Conservation (phyloP, 371 early-diverging fungal genomes). For the Basidiobolus meristosporus region DNA sequence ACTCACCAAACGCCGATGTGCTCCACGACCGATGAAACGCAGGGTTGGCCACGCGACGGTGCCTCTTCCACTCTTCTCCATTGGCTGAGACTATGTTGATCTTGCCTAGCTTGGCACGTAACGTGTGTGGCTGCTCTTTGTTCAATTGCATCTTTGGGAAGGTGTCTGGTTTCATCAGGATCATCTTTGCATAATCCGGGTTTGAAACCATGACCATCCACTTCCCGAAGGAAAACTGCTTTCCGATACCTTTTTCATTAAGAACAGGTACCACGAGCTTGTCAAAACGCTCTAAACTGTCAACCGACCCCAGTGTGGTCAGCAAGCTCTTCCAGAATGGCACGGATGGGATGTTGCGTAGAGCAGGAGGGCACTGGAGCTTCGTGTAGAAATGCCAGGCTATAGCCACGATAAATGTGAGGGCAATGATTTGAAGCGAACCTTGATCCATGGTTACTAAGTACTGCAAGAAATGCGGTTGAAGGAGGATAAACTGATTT, state of each 20-base stretch:
- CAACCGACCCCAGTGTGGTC: no score
- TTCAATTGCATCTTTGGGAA: not conserved
- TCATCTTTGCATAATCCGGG: not conserved
- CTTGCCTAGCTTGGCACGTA: constrained; percentile 1
- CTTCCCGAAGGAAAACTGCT: not conserved
- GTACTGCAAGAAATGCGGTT: no score
- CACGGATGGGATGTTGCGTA: no score
- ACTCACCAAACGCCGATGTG: not conserved
- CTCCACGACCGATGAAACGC: not conserved
- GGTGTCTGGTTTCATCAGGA: not conserved
- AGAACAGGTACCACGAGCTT: not conserved
- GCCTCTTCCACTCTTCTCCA: constrained; percentile 1
- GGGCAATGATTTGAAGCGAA: no score
- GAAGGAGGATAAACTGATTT: no score
- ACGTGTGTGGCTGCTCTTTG: no score
- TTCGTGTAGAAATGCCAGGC: no score
- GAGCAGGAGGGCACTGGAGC: no score
- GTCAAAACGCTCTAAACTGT: not conserved
- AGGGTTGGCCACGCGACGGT: constrained; percentile 1
- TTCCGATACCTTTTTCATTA: not conserved
- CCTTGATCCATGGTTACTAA: no score
- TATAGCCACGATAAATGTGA: no score
- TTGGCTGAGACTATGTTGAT: not conserved
- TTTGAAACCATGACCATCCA: not conserved
- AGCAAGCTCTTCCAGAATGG: no score